Conservation (phyloP, 2,329 filamentous ascomycete genomes). For the Berkeleyomyces basicola region DNA sequence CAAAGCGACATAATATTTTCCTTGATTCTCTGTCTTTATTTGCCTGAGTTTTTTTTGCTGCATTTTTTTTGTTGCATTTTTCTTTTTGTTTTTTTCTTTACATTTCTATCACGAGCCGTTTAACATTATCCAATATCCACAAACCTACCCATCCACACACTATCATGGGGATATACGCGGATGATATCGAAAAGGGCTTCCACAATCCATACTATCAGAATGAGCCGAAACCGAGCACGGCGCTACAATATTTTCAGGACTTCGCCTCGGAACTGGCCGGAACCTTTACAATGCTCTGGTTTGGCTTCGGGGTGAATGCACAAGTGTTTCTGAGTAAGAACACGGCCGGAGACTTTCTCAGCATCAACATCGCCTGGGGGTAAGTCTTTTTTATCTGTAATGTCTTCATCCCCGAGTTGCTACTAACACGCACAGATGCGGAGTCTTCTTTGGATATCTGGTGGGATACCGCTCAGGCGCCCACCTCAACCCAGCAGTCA, state of each 20-base stretch:
- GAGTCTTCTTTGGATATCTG: constrained; percentile 54
- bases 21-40: not conserved
- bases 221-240: constrained; percentile 3
- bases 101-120: not conserved
- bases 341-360: constrained; percentile 32
- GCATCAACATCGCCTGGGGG: constrained; percentile 35
- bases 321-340: constrained; percentile 44
- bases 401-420: not conserved
- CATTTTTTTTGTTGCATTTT: not conserved
- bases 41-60: not conserved
- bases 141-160: not conserved
- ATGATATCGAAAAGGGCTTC: constrained; percentile 11
- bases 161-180: constrained; percentile 4
- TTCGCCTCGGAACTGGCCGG: constrained; percentile 48
- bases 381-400: constrained; percentile 17
- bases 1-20: too few species aligned
- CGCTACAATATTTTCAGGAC: constrained; percentile 12
- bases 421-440: constrained; percentile 27
- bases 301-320: constrained; percentile 53
- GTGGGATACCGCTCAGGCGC: constrained; percentile 47
- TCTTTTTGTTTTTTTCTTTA: not conserved
- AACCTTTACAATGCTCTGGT: constrained; percentile 50
- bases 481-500: constrained; percentile 56
- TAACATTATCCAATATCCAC: not conserved
- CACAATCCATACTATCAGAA: not conserved